Percentiles rank a stretch among this genome's conserved stretches.
These are phyloP conservation scores for Hymenoscyphus salicellus DNA, from an alignment of 2,329 filamentous ascomycete species.

Conservation along the genomic window DNA sequence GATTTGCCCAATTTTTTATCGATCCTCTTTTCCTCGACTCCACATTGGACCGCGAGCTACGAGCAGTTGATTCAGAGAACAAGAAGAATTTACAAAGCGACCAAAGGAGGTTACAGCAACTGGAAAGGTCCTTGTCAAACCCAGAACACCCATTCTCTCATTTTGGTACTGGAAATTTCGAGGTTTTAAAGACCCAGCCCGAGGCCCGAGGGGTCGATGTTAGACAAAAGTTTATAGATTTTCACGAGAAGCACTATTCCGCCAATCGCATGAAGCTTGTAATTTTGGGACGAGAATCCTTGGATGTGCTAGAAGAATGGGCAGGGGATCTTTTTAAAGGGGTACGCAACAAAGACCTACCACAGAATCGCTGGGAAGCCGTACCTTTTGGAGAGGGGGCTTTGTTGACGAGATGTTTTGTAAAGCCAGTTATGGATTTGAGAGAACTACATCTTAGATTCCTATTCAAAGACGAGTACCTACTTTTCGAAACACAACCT, in stretches of 20 bases:
- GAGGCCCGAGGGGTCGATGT: constrained; percentile 66
- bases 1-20: constrained; percentile 75
- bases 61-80: constrained; percentile 73
- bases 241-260: constrained; percentile 70
- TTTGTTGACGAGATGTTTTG: constrained; percentile 63
- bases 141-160: constrained; percentile 68
- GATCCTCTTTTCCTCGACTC: constrained; percentile 69
- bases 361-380: constrained; percentile 63
- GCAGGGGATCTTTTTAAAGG: constrained; percentile 65
- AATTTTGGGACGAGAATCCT: constrained; percentile 62
- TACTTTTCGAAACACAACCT: constrained; percentile 64
- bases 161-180: constrained; percentile 70
- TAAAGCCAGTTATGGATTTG: constrained; percentile 70
- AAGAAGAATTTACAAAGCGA: constrained; percentile 78
- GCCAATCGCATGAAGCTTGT: constrained; percentile 74
- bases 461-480: constrained; percentile 66
- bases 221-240: constrained; percentile 68
- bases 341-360: constrained; percentile 65
- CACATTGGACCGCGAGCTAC: constrained; percentile 67
- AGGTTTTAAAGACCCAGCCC: constrained; percentile 67
- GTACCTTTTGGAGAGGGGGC: constrained; percentile 58
- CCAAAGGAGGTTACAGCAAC: constrained; percentile 66
- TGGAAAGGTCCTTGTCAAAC: constrained; percentile 68
- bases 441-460: constrained; percentile 65
- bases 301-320: constrained; percentile 67